Evolutionary conservation across 2,329 filamentous ascomycete species (phyloP), one percentile per base, ranked within the genome.

Genomic region (Penicillium hesseltinei): DNA sequence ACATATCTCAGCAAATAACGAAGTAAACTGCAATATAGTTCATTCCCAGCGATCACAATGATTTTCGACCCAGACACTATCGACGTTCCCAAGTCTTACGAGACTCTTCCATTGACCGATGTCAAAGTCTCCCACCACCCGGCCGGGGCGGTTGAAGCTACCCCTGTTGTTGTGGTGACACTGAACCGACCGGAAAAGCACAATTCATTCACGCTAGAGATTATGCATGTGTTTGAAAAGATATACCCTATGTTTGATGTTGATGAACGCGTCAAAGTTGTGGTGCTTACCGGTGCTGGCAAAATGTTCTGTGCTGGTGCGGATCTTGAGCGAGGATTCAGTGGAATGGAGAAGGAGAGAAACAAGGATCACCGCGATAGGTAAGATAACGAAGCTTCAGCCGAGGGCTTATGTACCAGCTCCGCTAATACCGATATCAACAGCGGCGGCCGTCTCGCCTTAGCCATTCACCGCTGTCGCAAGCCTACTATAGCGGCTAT

Each of bases 151-250:
- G 71, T 79, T 11, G 74, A 78, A 2, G 80, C 82, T 5, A 73
- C 71, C 0, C 58, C 64, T 0, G 74, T 83, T 25, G 72, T 78
- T 46, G 64, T 82, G 36, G 61, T 84, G 52, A 76, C 78, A n/a
- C 70, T 84, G 60, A 80, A 82, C 68, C 77, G 82, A 5, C 82
- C 81, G 2, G 73, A 76, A 51, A 84, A 84, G 69, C 75, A 81
- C 38, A 85, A 85, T 71, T 81, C 82, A 7, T 76, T 85, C 52
- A 84, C 81, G 2, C 73, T 78, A 54, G 69, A 69, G 43, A 77
- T 84, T 69, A 80, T 82, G 63, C 63, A 66, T 55, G 72, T 81
- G 36, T 66, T 83, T 3, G 62, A 46, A 43, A 50, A 55, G 23
- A 35, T 55, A 35, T 55, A 43, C 5, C 17, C 38, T 10, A 49